phyloP scores from a whole-genome alignment of 2,329 filamentous ascomycete genomes.

The Ascochyta koolunga region DNA sequence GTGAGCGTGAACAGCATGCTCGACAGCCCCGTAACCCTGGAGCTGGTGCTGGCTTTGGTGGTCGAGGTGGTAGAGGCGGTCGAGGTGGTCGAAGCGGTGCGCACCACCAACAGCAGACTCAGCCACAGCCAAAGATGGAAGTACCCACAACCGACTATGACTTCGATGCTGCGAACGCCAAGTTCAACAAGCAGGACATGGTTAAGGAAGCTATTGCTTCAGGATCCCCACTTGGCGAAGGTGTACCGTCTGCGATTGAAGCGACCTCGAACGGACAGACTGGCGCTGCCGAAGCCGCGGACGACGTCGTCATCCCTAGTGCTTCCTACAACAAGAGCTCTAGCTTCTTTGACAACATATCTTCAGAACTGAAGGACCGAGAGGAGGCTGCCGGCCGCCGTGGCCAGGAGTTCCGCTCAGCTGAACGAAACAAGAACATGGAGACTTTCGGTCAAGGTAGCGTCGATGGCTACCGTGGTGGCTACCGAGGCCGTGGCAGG shows the following conservation, averaged over 20 bases:
- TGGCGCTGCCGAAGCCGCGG: conserved; percentile 46
- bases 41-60: conserved; percentile 47
- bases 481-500: conserved; percentile 79
- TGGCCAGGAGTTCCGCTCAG: conserved; percentile 85
- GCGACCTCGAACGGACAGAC: conserved; percentile 48
- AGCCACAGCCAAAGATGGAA: conserved; percentile 71
- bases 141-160: conserved; percentile 92
- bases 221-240: conserved; percentile 70
- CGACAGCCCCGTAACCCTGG: conserved; percentile 57
- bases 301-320: conserved; percentile 54
- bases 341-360: conserved; percentile 99
- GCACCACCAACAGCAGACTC: conserved; percentile 40
- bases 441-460: conserved; percentile 98
- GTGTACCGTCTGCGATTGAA: conserved; percentile 36
- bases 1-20: conserved; percentile 65
- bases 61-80: conserved; percentile 53
- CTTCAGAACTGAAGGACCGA: conserved; percentile 88
- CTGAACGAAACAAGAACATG: conserved; percentile 94
- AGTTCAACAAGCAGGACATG: conserved; percentile 86
- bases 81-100: conserved; percentile 55
- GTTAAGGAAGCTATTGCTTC: conserved; percentile 86
- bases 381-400: conserved; percentile 70
- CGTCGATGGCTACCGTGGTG: conserved; percentile 80
- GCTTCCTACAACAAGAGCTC: conserved; percentile 81
- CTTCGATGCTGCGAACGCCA: conserved; percentile 83